Base-by-base conservation (phyloP, 148 eudicot genomes). In the Silene uniflora region DNA sequence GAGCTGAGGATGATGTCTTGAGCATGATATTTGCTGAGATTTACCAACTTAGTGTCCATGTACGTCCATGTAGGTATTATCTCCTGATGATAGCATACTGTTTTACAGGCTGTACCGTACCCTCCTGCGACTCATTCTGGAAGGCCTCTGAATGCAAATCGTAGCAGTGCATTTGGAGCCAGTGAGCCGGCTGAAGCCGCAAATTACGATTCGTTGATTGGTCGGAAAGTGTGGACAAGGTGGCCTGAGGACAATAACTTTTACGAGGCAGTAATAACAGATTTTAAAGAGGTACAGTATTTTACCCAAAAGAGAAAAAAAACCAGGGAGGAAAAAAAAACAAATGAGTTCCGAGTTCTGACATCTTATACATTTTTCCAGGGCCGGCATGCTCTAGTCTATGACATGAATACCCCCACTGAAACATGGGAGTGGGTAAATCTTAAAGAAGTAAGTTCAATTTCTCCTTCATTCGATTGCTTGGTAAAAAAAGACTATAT, bases 401-500 rank as follows among this genome's bases (percentile, higher is more conserved):
- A 87, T 79, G 92, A 87, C 69, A 82, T 77, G 39, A 65, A 75
- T 71, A 87, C 88, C 12, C 75, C 83, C 69, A 78, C 81, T 63
- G 92, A 85, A 83, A 80, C 89, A 70, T 87, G 88, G 85, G 90
- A 89, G 75, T 89, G 92, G 92, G 86, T 89, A 59, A 79, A 89
- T 85, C 88, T 89, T 64, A 87, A 87, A 78, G 87, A 89, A 85
- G 92, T 89, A 78, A 82, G 62, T 19, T 52, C 56, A 25, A 46
- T 32, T 7, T 71, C 52, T 35, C 44, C 25, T 71, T 24, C 42
- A 71, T 52, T 54, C 14, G 44, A 71, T 39, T 25, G 42, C 32
- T 69, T 69, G n/a, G 47, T 69, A 25, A 68, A 35, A 25, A 32
- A 69, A 22, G n/a, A 9, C 5, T 69, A 14, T 46, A 46, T 47